Evolutionary conservation across 2,329 filamentous ascomycete species (phyloP), one percentile per base, ranked within the genome.

Genomic region (Ceratocystis colombiana): DNA sequence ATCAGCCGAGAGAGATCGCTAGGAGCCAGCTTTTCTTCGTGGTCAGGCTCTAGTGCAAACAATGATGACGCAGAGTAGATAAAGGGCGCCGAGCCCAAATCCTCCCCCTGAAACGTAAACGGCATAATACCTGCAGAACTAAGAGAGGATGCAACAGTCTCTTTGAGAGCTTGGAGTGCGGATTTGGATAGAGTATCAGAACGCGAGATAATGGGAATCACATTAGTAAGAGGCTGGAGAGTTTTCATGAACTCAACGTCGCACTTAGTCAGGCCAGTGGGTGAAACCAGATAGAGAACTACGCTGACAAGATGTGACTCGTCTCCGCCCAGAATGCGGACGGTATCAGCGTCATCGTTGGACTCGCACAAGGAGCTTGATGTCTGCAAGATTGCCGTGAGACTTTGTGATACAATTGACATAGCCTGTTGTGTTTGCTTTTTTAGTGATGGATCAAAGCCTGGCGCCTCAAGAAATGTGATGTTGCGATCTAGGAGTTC

Each of bases 381-480:
- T 33, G 15, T 30, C 17, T 33, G 53, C 12, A 59, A 25, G 25
- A 33, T n/a, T 3, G 53, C 25, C 4, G 53, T 33, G 15, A 59
- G 28, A 17, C 53, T 33, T 59, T 59, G 53, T 33, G 28, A 59
- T 33, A 59, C 53, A 37, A 17, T 12, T 59, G 53, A 59, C 17
- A 59, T 59, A 25, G 17, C 53, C 20, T 59, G 17, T 15, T n/a
- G 53, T 7, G 53, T n/a, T 30, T 77, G 79, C 59, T 53, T 63
- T 28, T 33, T 48, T 15, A 53, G 12, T 79, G 59, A 64, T 7
- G 28, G 28, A 10, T 66, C 62, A 12, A 65, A 64, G 17, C 65
- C 86, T 10, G 88, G 84, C 1, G 89, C 93, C 76, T 97, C 93
- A 67, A 96, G 86, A 73, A 99, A 96, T 74, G 90, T 96, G 4